These are phyloP conservation scores for Dianthus caryophyllus DNA, from an alignment of 148 eudicot genomes.

Conservation along the genomic window DNA sequence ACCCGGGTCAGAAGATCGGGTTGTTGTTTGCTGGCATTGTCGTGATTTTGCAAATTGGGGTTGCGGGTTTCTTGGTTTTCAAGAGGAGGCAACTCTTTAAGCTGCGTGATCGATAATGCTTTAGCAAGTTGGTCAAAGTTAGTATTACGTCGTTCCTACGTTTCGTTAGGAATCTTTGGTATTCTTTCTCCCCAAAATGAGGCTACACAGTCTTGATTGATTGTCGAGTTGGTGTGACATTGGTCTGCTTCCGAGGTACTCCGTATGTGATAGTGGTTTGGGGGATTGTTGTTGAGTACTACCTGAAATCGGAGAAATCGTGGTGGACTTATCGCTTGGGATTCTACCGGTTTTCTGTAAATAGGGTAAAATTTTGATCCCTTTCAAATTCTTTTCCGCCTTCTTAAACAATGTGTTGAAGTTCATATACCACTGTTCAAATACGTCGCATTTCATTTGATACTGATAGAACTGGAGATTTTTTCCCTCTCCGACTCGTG, in stretches of 20 bases:
- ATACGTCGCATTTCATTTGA: slow-evolving; percentile 24
- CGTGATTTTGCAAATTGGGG: slow-evolving; percentile 57
- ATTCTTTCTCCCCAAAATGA: slow-evolving; percentile 20
- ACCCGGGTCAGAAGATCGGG: slow-evolving; percentile 59
- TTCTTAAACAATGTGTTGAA: slow-evolving; percentile 16
- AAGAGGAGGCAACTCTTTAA: slow-evolving; percentile 45
- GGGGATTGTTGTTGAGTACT: slow-evolving; percentile 4
- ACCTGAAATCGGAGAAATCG: background rate
- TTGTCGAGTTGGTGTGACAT: slow-evolving; percentile 3
- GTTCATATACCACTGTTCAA: slow-evolving; percentile 17
- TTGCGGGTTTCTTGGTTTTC: slow-evolving; percentile 49
- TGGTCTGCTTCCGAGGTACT: background rate
- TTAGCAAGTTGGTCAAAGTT: slow-evolving; percentile 3
- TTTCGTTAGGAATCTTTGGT: slow-evolving; percentile 15
- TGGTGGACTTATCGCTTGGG: slow-evolving; percentile 15
- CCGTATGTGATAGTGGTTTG: slow-evolving; percentile 6
- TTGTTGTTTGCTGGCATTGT: slow-evolving; percentile 54
- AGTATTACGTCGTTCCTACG: slow-evolving; percentile 9
- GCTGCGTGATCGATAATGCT: slow-evolving; percentile 22
- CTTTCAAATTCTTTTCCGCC: slow-evolving; percentile 7
- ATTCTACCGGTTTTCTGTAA: slow-evolving; percentile 13
- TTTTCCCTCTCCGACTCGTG: slow-evolving; percentile 23
- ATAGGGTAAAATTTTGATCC: background rate
- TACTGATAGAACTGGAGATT: slow-evolving; percentile 16
- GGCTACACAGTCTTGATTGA: slow-evolving; percentile 5